Evolutionary conservation across 139 green algal species (phyloP).

Genomic region (Chlorella sp.): DNA sequence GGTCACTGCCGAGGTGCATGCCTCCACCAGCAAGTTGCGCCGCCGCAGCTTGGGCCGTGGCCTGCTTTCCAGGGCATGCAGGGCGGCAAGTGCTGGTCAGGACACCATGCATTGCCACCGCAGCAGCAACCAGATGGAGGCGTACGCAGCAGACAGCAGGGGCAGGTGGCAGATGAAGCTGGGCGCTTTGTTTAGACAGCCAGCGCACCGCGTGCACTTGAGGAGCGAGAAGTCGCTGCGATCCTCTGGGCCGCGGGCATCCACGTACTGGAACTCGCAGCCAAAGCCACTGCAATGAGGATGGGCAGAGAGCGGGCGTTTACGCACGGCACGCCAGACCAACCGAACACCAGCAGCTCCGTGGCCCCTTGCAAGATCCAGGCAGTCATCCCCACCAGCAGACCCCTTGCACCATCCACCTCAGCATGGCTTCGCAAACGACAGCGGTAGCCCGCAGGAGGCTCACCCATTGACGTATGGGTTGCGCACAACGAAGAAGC

Average conservation of each 20-base stretch:
- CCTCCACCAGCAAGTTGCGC: conserved; percentile 2
- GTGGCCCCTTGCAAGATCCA: no score
- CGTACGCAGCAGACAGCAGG: background rate
- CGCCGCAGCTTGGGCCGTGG: background rate
- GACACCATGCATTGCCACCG: no score
- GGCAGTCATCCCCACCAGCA: no score
- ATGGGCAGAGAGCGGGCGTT: no score
- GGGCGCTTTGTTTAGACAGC: background rate
- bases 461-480: background rate
- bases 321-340: no score
- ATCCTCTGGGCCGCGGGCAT: background rate
- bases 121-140: no score
- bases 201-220: conserved; percentile 10
- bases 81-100: no score
- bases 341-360: no score
- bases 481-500: conserved; percentile 10
- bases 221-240: conserved; percentile 5
- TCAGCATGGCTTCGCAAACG: no score
- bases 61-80: no score
- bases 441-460: background rate
- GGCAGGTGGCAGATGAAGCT: background rate
- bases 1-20: background rate
- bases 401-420: no score
- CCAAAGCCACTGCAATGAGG: background rate
- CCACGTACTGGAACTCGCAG: conserved; percentile 15